A percentile compares a stretch with the other conserved stretches of the same genome.
phyloP scores from a whole-genome alignment of 2,329 filamentous ascomycete genomes.

The Scolecobasidium constrictum region DNA sequence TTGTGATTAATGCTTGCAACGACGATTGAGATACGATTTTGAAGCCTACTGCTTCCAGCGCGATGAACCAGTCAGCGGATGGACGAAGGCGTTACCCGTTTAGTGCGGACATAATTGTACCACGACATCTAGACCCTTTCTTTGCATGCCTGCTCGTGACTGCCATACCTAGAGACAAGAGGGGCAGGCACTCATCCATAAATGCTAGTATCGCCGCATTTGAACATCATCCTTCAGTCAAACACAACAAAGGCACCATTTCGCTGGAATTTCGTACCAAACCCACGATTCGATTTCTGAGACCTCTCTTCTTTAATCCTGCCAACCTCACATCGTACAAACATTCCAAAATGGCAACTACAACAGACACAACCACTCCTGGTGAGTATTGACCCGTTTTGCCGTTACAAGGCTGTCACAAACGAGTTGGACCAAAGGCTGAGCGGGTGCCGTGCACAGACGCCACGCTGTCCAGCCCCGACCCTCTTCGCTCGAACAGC shows the following conservation, averaged over 20 bases:
- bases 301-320: background rate
- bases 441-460: background rate
- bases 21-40: background rate
- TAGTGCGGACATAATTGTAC: background rate
- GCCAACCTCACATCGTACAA: too few species aligned
- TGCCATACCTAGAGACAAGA: background rate
- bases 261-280: background rate
- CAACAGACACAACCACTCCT: background rate
- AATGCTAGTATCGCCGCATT: background rate
- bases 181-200: background rate
- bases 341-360: background rate
- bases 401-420: background rate
- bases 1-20: background rate
- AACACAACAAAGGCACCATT: background rate
- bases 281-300: background rate
- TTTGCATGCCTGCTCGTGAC: background rate
- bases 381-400: background rate
- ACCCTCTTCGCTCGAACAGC: background rate
- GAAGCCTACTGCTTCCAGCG: background rate
- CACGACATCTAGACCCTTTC: background rate
- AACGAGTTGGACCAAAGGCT: too few species aligned
- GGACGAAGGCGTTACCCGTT: background rate
- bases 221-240: background rate
- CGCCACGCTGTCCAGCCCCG: background rate
- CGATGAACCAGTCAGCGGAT: background rate